A percentile compares a stretch with the other conserved stretches of the same genome.
These are phyloP conservation scores for Eimeria maxima DNA, from an alignment of 169 alveolate genomes.

Conservation along the genomic window DNA sequence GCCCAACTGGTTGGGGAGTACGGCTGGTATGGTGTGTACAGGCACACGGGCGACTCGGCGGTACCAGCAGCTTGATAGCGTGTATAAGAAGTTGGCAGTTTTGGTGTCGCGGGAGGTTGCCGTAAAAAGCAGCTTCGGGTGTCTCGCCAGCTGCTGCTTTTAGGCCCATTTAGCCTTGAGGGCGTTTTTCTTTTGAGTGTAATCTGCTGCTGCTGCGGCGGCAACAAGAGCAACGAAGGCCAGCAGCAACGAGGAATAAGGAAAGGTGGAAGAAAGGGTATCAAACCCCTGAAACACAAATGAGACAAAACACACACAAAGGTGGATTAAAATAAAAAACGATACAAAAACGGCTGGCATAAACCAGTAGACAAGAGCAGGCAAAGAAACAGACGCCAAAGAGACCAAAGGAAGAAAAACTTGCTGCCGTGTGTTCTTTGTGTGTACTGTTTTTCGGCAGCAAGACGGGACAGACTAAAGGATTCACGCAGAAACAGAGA, in stretches of 20 bases:
- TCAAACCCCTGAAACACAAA: not conserved
- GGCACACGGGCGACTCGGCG: not conserved
- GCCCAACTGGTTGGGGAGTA: not conserved
- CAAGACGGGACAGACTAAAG: too few species aligned
- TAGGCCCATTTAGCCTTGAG: slow-evolving; percentile 18
- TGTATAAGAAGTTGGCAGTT: not conserved
- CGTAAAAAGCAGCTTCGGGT: not conserved
- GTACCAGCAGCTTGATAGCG: not conserved
- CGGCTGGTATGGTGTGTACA: not conserved
- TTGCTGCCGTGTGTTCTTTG: too few species aligned
- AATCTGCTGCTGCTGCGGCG: slow-evolving; percentile 42
- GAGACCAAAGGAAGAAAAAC: too few species aligned
- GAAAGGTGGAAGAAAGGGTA: slow-evolving; percentile 1
- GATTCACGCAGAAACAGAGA: too few species aligned
- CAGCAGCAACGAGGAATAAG: slow-evolving; percentile 28
- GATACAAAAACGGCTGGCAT: not conserved
- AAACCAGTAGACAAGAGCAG: too few species aligned
- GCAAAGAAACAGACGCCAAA: too few species aligned
- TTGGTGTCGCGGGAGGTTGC: too few species aligned
- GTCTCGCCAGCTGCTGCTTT: not conserved
- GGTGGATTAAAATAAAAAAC: too few species aligned
- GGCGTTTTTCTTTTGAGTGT: slow-evolving; percentile 19
- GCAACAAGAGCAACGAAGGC: slow-evolving; percentile 30
- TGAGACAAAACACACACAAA: not conserved
- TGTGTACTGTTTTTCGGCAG: too few species aligned